phyloP scores from a whole-genome alignment of 331 rosid species.

The Arachis monticola region DNA sequence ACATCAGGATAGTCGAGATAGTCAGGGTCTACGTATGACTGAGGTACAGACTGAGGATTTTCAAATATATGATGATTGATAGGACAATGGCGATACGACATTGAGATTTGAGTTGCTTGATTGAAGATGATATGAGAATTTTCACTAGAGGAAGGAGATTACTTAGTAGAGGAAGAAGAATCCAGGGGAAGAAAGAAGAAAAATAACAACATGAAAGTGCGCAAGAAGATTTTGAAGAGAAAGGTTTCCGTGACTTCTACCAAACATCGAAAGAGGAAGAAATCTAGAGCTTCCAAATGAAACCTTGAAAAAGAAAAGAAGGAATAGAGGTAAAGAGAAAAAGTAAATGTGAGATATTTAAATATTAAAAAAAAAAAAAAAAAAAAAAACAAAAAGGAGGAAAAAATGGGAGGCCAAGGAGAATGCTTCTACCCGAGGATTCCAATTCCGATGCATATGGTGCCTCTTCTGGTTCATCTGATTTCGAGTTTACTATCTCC shows the following conservation, averaged over 20 bases:
- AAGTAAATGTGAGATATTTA: constrained; percentile 41
- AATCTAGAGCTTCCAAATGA: constrained; percentile 58
- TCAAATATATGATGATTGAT: too few relatives aligned
- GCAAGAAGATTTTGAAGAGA: constrained; percentile 52
- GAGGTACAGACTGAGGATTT: too few relatives aligned
- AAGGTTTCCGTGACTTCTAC: constrained; percentile 42
- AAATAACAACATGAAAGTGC: constrained; percentile 42
- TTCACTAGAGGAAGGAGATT: constrained; percentile 69
- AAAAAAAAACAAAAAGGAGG: constrained; percentile 42
- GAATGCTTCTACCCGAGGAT: constrained; percentile 43
- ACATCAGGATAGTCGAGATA: too few relatives aligned
- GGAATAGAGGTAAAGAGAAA: constrained; percentile 47
- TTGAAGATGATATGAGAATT: constrained; percentile 49
- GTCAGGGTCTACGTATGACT: too few relatives aligned
- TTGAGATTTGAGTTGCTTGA: too few relatives aligned
- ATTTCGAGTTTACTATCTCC: constrained; percentile 77
- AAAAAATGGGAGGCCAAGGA: constrained; percentile 45
- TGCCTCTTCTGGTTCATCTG: constrained; percentile 62
- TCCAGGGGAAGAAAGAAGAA: constrained; percentile 50
- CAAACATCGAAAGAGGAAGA: constrained; percentile 52
- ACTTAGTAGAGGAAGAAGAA: constrained; percentile 65
- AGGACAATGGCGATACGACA: too few relatives aligned
- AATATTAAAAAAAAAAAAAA: too few relatives aligned
- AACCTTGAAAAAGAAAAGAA: constrained; percentile 56
- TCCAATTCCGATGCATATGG: constrained; percentile 60